Conservation (phyloP, 805 yeast species). For the Zygosaccharomyces lentus region DNA sequence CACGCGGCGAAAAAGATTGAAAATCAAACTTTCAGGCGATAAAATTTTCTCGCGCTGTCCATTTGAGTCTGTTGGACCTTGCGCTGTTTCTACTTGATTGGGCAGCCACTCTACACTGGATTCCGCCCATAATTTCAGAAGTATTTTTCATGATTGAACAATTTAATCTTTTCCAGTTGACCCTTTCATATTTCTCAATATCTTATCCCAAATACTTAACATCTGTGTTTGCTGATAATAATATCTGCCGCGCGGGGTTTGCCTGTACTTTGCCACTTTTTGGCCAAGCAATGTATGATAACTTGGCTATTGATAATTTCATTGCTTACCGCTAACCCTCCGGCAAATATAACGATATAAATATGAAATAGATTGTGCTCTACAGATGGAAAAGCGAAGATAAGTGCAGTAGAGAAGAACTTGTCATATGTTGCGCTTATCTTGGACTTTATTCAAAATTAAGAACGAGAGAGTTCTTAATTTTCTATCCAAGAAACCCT, state of each 20-base stretch:
- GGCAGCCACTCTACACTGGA: constrained; percentile 49
- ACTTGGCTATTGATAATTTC: constrained; percentile 44
- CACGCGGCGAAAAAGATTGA: constrained; percentile 29
- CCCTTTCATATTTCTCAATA: constrained; percentile 46
- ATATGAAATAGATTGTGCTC: too few species aligned
- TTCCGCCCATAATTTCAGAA: constrained; percentile 44
- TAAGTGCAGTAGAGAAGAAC: too few species aligned
- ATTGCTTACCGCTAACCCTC: too few species aligned
- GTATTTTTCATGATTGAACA: constrained; percentile 38
- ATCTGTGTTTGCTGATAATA: constrained; percentile 57
- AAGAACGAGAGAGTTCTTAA: too few species aligned
- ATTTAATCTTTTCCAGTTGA: constrained; percentile 48
- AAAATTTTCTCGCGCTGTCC: constrained; percentile 39
- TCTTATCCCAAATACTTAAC: constrained; percentile 49
- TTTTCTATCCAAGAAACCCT: too few species aligned
- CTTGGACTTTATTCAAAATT: too few species aligned
- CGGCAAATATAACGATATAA: too few species aligned
- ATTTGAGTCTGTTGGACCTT: constrained; percentile 39
- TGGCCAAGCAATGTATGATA: constrained; percentile 54
- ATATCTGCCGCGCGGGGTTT: constrained; percentile 44
- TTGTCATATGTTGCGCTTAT: too few species aligned
- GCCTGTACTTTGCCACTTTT: constrained; percentile 64
- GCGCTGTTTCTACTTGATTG: constrained; percentile 47
- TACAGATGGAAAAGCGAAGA: too few species aligned
- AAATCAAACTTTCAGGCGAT: constrained; percentile 37